phyloP scores from a whole-genome alignment of 352 stramenopile species.

The Globisporangium barbulae region DNA sequence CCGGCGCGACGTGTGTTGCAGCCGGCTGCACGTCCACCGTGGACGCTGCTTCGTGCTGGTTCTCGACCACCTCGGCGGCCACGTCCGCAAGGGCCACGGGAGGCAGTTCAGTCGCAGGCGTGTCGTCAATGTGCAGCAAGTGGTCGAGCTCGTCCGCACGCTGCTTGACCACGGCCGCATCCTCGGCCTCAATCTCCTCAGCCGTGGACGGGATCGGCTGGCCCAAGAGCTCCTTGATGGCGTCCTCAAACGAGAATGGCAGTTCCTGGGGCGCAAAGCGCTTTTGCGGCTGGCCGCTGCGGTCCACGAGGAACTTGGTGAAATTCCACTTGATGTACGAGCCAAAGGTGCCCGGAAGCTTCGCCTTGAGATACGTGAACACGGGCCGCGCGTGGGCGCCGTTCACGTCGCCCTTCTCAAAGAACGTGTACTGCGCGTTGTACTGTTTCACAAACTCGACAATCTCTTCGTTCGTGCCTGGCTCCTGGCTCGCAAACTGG shows the following conservation, averaged over 20 bases:
- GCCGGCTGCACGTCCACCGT: background rate
- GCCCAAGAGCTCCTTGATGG: conserved; percentile 73
- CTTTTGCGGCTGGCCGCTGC: conserved; percentile 68
- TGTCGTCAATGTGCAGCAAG: background rate
- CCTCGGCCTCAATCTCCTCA: background rate
- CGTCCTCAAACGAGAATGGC: conserved; percentile 68
- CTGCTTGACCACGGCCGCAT: background rate
- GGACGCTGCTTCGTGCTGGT: background rate
- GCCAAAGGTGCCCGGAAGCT: conserved; percentile 11
- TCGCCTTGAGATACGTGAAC: conserved; percentile 30
- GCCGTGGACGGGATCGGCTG: background rate
- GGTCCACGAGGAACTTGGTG: conserved; percentile 88
- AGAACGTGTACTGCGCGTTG: conserved; percentile 41
- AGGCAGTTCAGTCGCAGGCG: background rate
- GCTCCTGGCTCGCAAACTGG: conserved; percentile 52
- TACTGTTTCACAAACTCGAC: conserved; percentile 43
- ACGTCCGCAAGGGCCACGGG: background rate
- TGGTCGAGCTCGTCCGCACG: conserved; percentile 1
- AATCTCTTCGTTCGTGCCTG: conserved; percentile 46
- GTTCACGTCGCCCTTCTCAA: conserved; percentile 60
- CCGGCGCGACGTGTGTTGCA: background rate
- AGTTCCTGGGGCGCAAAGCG: conserved; percentile 65
- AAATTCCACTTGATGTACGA: conserved; percentile 63
- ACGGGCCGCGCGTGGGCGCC: conserved; percentile 26
- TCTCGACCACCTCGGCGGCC: background rate